Evolutionary conservation across 75 land plant species (phyloP), one percentile per base, ranked within the genome.

Genomic region (Azolla pinnata): DNA sequence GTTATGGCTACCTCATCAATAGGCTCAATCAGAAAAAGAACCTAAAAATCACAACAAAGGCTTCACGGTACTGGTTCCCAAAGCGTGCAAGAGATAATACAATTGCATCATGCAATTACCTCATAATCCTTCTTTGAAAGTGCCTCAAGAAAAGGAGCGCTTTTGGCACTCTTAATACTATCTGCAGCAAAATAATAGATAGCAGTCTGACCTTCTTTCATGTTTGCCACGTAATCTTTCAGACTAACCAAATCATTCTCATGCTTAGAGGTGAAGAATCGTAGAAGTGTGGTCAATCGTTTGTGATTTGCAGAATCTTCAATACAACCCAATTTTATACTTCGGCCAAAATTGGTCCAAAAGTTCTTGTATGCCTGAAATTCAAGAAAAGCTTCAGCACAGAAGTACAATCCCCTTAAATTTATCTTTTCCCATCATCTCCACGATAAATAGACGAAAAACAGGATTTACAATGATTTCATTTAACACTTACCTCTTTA

Each of bases 401-500:
- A n/a, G n/a, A n/a, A n/a, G n/a, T n/a, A n/a, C n/a, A n/a, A n/a
- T n/a, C n/a, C n/a, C n/a, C n/a, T n/a, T n/a, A n/a, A n/a, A n/a
- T n/a, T n/a, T n/a, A n/a, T n/a, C n/a, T n/a, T n/a, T n/a, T n/a
- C n/a, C n/a, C n/a, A n/a, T n/a, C n/a, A n/a, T n/a, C n/a, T n/a
- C n/a, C n/a, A n/a, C n/a, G n/a, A n/a, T n/a, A n/a, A n/a, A n/a
- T n/a, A n/a, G n/a, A n/a, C n/a, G n/a, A n/a, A n/a, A n/a, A n/a
- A n/a, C n/a, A n/a, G n/a, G n/a, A n/a, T n/a, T n/a, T n/a, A n/a
- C n/a, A n/a, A n/a, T n/a, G n/a, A n/a, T n/a, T n/a, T n/a, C n/a
- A n/a, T n/a, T n/a, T n/a, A n/a, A n/a, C n/a, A n/a, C n/a, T n/a
- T 50, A 93, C 98, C 95, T 93, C 98, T 72, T 88, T 80, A 60